phyloP scores from a whole-genome alignment of 345 rosid species.

The Eucalyptus urophylla region DNA sequence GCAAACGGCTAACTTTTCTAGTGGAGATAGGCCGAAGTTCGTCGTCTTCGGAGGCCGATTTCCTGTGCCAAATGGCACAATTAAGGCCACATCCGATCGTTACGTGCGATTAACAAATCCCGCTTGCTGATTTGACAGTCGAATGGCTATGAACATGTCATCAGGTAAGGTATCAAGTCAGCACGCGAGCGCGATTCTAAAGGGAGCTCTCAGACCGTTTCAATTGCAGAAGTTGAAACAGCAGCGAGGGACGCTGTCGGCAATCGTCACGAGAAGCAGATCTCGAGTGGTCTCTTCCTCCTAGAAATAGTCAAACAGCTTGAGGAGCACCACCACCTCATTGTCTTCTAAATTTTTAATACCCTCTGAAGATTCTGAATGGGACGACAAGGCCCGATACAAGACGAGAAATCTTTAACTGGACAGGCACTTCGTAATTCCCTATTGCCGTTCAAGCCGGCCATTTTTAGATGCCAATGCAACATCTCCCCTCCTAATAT shows the following conservation, averaged over 20 bases:
- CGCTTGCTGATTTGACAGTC: background rate
- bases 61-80: background rate
- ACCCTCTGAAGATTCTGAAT: background rate
- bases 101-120: background rate
- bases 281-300: background rate
- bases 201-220: background rate
- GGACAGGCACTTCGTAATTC: background rate
- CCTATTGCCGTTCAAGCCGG: background rate
- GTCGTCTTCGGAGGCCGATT: background rate
- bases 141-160: background rate
- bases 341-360: background rate
- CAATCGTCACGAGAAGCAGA: background rate
- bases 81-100: background rate
- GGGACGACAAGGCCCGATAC: background rate
- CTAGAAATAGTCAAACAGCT: background rate
- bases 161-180: background rate
- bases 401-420: background rate
- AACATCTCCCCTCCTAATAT: background rate
- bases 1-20: background rate
- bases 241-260: background rate
- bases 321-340: background rate
- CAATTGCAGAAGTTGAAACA: background rate
- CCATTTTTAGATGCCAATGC: background rate
- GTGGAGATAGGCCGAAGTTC: background rate
- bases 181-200: background rate